Evolutionary conservation across 2,329 filamentous ascomycete species (phyloP), one percentile per base, ranked within the genome.

Genomic region (Penicillium psychrosexuale): DNA sequence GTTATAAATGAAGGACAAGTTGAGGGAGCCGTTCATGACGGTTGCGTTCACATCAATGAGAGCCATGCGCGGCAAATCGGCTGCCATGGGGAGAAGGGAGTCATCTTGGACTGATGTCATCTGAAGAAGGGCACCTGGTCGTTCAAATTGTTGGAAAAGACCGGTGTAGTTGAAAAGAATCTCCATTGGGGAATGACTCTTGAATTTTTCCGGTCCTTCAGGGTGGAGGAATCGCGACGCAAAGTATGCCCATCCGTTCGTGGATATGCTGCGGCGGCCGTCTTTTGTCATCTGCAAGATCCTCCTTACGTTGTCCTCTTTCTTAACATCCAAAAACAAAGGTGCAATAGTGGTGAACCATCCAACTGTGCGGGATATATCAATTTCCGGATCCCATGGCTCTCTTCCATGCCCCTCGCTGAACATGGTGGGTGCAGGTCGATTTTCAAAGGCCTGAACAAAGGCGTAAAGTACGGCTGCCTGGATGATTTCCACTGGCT

Each of bases 341-440:
- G 83, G 83, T 46, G 78, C 82, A 12, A 85, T 69, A 0, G 81
- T 78, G 2, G 82, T 84, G 58, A 85, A 84, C 82, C 82, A 85
- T 2, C 83, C 83, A 0, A 85, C 81, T 0, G 82, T 85, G 48
- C 82, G 74, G 5, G 78, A 77, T 0, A 84, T 75, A 66, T 85
- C 80, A 12, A 80, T 70, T 15, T 78, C 76, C 0, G 69, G 65
- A 27, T 77, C 76, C 57, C 75, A 75, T 2, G 72, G 65, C n/a
- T 74, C 71, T 8, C 71, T 64, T 3, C 72, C 72, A 51, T 74
- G 71, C 0, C 66, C 69, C 51, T 74, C 71, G 44, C 65, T 69
- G 55, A 69, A 86, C 0, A 85, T 62, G 1, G 78, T 78, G 0
- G 83, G 83, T 0, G 74, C 67, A 0, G 62, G 57, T 17, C 83